Evolutionary conservation across 805 yeast species (phyloP), one percentile per base, ranked within the genome.

Genomic region (Myxozyma neglecta): DNA sequence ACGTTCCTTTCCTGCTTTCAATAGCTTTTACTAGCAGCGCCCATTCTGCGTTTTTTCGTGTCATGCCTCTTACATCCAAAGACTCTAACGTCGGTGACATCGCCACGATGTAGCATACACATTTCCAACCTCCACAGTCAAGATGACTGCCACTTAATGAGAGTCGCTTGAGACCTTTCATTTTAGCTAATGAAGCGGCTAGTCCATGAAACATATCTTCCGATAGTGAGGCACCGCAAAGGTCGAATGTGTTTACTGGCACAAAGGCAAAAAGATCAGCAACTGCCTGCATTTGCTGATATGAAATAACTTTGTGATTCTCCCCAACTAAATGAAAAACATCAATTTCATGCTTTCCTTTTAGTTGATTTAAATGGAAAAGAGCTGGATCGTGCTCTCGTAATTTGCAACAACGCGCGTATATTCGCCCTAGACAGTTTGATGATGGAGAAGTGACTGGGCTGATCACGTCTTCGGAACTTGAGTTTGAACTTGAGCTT

Each of bases 331-430:
- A 47, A 11, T 34, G 32, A 50, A 62, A 34, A 34, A 36, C 32
- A 14, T 61, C 63, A 32, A 64, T 42, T 7, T 57, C 46, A 18
- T 36, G 56, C 39, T 52, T 51, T 18, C 65, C 65, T 11, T 14
- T 29, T 39, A 61, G 42, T 44, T 64, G 67, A 35, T 42, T 40
- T 39, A 39, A 53, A 40, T 48, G 32, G 45, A 10, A 54, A 35
- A 44, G 56, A 8, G 48, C 49, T 13, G 67, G 67, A 11, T 37
- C 39, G n/a, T 53, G 44, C 34, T 64, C 67, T 18, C 67, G 67
- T 29, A 64, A 53, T 42, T 62, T 64, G 63, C 67, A 64, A 57
- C 67, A 64, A 8, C 67, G 63, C 14, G 57, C 58, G 40, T 57
- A 64, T 16, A 64, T 40, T 5, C 40, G 16, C 32, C 52, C 63